Evolutionary conservation across 2,329 filamentous ascomycete genomes (phyloP), one percentile per base, ranked within the genome.

Genomic region (Coniella lustricola): DNA sequence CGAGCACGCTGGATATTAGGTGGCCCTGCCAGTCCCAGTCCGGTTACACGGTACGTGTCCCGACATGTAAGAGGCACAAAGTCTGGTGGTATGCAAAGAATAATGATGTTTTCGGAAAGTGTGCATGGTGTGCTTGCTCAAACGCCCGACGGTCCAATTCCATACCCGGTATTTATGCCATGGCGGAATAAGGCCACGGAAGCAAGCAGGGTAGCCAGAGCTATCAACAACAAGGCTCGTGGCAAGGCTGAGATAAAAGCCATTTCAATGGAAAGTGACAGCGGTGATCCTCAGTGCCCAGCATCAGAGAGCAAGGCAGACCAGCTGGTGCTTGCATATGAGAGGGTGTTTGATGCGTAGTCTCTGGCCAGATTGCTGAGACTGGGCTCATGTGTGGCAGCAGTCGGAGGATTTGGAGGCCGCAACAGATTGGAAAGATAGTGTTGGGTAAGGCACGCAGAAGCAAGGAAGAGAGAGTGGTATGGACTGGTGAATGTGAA

Each of bases 101-200:
- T n/a, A n/a, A n/a, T n/a, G n/a, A n/a, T n/a, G n/a, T n/a, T n/a
- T n/a, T n/a, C n/a, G n/a, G n/a, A n/a, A n/a, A n/a, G n/a, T n/a
- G n/a, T n/a, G n/a, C n/a, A n/a, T 34, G 8, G 34, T 18, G 33
- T 14, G 17, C 9, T 31, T 38, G 39, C 33, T 38, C 5, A 20
- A 12, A 17, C 18, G 20, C 18, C 13, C 17, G 9, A 22, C 35
- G 13, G 20, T 8, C 35, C 7, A 35, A 43, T 16, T 29, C 17
- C 47, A 40, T 44, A 49, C 35, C 42, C 31, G 13, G 41, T 25
- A 31, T 45, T 31, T 41, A n/a, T 40, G 16, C 14, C 41, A 12
- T 32, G 35, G 37, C 20, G 41, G 31, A 44, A 41, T 31, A 49
- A 20, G 20, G 34, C 47, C 16, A 49, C n/a, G 25, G 36, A 47